phyloP scores from a whole-genome alignment of 495 filamentous ascomycete species.

The Jackrogersella minutella region DNA sequence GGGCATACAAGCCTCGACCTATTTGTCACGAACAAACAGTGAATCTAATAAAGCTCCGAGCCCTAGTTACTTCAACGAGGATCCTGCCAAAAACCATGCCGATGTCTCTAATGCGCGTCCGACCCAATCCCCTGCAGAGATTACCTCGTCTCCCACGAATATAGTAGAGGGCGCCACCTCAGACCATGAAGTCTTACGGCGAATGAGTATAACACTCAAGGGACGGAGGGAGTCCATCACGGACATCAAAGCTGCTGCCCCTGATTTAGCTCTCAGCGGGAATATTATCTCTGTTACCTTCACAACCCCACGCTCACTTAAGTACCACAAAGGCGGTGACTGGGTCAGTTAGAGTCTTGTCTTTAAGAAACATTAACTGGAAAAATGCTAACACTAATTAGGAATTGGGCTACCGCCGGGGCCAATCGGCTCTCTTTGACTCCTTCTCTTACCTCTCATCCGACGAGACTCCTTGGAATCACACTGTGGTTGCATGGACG shows the following conservation, averaged over 20 bases:
- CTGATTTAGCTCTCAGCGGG: conserved; percentile 75
- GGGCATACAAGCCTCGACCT: conserved; percentile 51
- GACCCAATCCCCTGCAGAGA: not conserved
- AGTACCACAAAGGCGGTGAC: conserved; percentile 69
- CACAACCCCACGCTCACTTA: conserved; percentile 79
- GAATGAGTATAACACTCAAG: conserved; percentile 63
- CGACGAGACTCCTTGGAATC: conserved; percentile 77
- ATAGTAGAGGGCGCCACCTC: conserved; percentile 61
- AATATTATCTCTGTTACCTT: conserved; percentile 88
- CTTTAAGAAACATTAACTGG: not conserved
- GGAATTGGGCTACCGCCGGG: conserved; percentile 77
- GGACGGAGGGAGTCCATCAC: conserved; percentile 59
- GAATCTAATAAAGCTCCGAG: conserved; percentile 33
- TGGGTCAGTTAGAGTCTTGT: conserved; percentile 67
- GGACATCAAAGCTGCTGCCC: conserved; percentile 67
- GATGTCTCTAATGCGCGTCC: conserved; percentile 21
- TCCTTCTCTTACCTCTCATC: conserved; percentile 85
- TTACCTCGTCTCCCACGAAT: conserved; percentile 55
- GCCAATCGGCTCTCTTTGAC: conserved; percentile 89
- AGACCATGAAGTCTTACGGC: conserved; percentile 68
- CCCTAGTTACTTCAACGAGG: conserved; percentile 52
- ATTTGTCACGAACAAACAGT: conserved; percentile 38
- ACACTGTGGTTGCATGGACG: conserved; percentile 90
- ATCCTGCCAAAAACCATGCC: conserved; percentile 39
- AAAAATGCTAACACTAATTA: conserved; percentile 45